phyloP scores from a whole-genome alignment of 1,284 basidiomycete species.

The Gymnopus androsaceus region DNA sequence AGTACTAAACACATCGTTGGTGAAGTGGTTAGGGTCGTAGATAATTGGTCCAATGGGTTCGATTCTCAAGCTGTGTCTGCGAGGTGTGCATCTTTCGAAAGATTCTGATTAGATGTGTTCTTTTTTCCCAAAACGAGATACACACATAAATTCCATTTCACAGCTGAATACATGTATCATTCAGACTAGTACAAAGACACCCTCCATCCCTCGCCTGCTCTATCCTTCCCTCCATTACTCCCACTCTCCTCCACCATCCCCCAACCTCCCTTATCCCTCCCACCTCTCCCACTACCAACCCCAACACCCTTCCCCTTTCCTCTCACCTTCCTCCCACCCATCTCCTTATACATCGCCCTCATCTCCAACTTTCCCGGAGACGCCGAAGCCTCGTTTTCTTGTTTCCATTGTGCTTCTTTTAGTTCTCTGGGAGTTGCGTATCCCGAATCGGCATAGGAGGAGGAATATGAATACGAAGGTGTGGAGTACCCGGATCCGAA shows the following conservation, averaged over 20 bases:
- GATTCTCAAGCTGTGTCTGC: no score
- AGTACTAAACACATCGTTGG: no score
- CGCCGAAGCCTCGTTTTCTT: slow-evolving; percentile 52
- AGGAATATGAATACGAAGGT: slow-evolving; percentile 38
- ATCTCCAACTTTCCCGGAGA: slow-evolving; percentile 78
- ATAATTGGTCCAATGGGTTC: no score
- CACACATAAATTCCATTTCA: no score
- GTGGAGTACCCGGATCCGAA: slow-evolving; percentile 50
- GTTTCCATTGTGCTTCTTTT: slow-evolving; percentile 73
- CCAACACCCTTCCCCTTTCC: slow-evolving; percentile 67
- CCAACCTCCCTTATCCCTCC: slow-evolving; percentile 73
- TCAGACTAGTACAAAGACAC: no score
- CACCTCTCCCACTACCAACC: slow-evolving; percentile 52
- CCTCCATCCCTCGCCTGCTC: no score
- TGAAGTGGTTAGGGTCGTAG: no score
- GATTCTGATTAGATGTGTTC: no score
- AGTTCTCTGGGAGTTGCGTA: slow-evolving; percentile 77
- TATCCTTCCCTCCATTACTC: no score
- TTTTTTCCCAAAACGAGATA: no score
- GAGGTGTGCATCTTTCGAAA: no score
- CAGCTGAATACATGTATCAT: no score
- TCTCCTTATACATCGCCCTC: slow-evolving; percentile 86
- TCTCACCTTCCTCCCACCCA: slow-evolving; percentile 82
- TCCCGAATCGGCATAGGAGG: slow-evolving; percentile 46
- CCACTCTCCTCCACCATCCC: slow-evolving; percentile 7